Evolutionary conservation across 2,329 filamentous ascomycete species (phyloP).

Genomic region (Pseudodiploospora longispora): DNA sequence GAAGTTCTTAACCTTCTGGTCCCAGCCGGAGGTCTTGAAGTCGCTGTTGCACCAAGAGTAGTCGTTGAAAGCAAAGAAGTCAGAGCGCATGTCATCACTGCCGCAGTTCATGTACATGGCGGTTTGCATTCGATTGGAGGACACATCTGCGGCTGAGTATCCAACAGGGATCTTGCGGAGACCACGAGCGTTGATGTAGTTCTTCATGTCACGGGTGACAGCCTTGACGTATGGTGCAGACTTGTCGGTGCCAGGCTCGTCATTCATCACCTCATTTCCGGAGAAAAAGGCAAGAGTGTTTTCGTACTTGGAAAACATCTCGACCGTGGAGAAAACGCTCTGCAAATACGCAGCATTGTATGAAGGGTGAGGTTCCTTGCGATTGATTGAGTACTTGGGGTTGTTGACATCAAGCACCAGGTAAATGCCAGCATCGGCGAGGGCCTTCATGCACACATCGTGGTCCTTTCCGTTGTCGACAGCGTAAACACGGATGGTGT

Average conservation of each 20-base stretch:
- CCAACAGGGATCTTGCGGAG: constrained; percentile 65
- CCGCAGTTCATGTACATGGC: constrained; percentile 94
- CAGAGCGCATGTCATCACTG: constrained; percentile 70
- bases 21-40: constrained; percentile 69
- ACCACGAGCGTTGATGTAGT: constrained; percentile 55
- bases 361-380: constrained; percentile 62
- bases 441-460: constrained; percentile 73
- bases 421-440: constrained; percentile 84
- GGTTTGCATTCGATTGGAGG: constrained; percentile 77
- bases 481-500: constrained; percentile 87
- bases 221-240: constrained; percentile 71
- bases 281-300: constrained; percentile 87
- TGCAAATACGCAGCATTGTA: constrained; percentile 85
- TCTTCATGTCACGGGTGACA: constrained; percentile 67
- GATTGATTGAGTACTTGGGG: constrained; percentile 82
- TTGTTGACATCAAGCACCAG: constrained; percentile 86
- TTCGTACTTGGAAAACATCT: constrained; percentile 71
- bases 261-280: constrained; percentile 73
- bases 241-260: constrained; percentile 51
- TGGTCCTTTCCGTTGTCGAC: constrained; percentile 80
- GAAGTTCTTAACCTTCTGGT: constrained; percentile 82
- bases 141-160: constrained; percentile 72
- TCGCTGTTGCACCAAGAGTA: constrained; percentile 78
- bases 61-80: constrained; percentile 87
- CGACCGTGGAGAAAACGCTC: constrained; percentile 79